These are phyloP conservation scores for Aspergillus avenaceus DNA, from an alignment of 495 filamentous ascomycete genomes.

Conservation along the genomic window DNA sequence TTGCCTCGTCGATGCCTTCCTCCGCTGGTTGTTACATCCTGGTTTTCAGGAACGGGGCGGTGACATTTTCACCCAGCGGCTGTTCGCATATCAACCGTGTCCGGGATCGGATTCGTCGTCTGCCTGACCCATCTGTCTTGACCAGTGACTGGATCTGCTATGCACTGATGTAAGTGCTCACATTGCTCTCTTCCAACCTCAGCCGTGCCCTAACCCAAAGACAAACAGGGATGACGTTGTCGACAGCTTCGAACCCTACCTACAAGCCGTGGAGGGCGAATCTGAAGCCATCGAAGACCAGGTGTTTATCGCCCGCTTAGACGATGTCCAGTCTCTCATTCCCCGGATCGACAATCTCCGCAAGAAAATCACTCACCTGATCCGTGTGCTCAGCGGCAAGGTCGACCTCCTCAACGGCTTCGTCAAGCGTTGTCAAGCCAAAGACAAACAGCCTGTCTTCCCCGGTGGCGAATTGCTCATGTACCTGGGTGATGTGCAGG, in stretches of 20 bases:
- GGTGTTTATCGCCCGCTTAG: conserved; percentile 78
- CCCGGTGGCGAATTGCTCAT: conserved; percentile 85
- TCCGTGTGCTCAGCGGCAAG: conserved; percentile 84
- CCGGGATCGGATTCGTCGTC: conserved; percentile 72
- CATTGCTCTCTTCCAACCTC: conserved; percentile 4
- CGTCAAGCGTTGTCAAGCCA: conserved; percentile 83
- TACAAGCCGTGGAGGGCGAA: conserved; percentile 69
- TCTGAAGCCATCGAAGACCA: conserved; percentile 89
- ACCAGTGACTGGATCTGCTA: conserved; percentile 98
- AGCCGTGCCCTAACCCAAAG: not conserved
- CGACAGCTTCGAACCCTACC: conserved; percentile 81
- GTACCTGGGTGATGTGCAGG: conserved; percentile 92
- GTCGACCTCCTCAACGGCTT: conserved; percentile 95
- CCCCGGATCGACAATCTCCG: conserved; percentile 78
- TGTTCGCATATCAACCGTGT: conserved; percentile 76
- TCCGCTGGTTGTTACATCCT: conserved; percentile 88
- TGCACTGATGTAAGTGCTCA: conserved; percentile 71
- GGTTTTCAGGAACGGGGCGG: conserved; percentile 85
- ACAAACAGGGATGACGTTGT: conserved; percentile 81
- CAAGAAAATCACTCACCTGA: conserved; percentile 85
- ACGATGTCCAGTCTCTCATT: conserved; percentile 75
- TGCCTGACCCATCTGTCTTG: conserved; percentile 80
- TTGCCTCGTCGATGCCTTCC: conserved; percentile 50
- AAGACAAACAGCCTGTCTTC: conserved; percentile 76
- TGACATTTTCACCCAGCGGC: conserved; percentile 81